A percentile compares a stretch with the other conserved stretches of the same genome.
phyloP scores from a whole-genome alignment of 192 early-diverging fungal species.

The Lobulomyces angularis region DNA sequence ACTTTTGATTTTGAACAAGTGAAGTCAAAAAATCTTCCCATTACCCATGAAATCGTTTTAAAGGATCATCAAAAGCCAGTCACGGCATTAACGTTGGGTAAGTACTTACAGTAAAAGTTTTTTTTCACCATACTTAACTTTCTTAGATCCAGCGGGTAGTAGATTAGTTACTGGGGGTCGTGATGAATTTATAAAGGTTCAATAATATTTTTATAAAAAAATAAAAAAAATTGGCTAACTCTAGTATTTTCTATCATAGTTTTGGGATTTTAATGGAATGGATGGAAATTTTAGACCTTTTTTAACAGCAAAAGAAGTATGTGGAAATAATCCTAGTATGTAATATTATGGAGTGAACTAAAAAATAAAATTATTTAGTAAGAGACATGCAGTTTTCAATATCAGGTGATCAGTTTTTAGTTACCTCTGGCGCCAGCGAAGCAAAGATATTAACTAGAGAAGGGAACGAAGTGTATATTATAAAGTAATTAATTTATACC shows the following conservation, averaged over 20 bases:
- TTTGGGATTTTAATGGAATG: constrained; percentile 95
- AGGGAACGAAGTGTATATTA: constrained; percentile 47
- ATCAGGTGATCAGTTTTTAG: constrained; percentile 63
- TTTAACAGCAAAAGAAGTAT: constrained; percentile 63
- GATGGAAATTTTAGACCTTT: constrained; percentile 60
- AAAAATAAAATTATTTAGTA: constrained; percentile 16
- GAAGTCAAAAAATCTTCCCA: too few species aligned
- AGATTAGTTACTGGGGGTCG: constrained; percentile 65
- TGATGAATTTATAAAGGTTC: constrained; percentile 64
- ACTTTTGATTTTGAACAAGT: too few species aligned
- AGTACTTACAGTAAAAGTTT: too few species aligned
- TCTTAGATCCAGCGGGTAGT: constrained; percentile 76
- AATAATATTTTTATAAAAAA: too few species aligned
- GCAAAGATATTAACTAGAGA: constrained; percentile 68
- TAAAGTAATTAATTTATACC: background rate
- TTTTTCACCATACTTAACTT: too few species aligned
- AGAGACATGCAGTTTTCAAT: constrained; percentile 65
- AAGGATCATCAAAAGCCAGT: too few species aligned
- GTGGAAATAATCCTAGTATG: constrained; percentile 41
- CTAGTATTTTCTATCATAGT: too few species aligned
- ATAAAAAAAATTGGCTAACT: too few species aligned
- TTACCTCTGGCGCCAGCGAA: constrained; percentile 60
- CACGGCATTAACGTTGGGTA: too few species aligned
- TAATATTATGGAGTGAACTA: background rate
- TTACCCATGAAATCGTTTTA: too few species aligned